phyloP scores from a whole-genome alignment of 2,329 filamentous ascomycete species.

The Alternaria metachromatica region DNA sequence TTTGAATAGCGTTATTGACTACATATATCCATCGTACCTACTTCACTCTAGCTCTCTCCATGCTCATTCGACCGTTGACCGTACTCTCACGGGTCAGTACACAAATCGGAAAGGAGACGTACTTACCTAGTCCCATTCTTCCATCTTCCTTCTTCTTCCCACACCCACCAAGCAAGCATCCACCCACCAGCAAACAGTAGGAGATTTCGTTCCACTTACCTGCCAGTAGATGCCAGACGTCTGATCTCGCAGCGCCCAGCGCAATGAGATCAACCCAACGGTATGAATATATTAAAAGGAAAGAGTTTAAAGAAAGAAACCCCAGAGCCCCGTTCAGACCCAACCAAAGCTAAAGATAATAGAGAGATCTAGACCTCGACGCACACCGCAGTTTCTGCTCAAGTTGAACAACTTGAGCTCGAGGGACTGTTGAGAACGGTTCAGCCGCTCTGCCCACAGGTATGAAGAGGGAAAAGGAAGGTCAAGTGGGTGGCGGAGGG shows the following conservation, averaged over 20 bases:
- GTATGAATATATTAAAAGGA: not conserved
- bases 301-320: not conserved
- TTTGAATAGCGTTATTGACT: not conserved
- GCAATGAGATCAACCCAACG: not conserved
- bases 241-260: not conserved
- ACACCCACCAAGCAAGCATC: not conserved
- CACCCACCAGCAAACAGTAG: not conserved
- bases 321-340: not conserved
- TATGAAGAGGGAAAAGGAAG: not conserved
- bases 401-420: not conserved
- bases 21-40: not conserved
- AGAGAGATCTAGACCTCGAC: not conserved
- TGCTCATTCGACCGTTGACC: not conserved
- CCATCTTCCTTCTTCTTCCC: not conserved
- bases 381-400: not conserved
- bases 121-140: not conserved
- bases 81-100: not conserved
- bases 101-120: not conserved
- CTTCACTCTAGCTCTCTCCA: not conserved
- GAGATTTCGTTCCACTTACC: not conserved
- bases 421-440: not conserved
- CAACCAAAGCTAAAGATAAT: not conserved
- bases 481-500: not conserved
- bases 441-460: not conserved
- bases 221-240: not conserved